A percentile compares a stretch with the other conserved stretches of the same genome.
These are phyloP conservation scores for Escovopsis weberi DNA, from an alignment of 2,329 filamentous ascomycete genomes.

Conservation along the genomic window DNA sequence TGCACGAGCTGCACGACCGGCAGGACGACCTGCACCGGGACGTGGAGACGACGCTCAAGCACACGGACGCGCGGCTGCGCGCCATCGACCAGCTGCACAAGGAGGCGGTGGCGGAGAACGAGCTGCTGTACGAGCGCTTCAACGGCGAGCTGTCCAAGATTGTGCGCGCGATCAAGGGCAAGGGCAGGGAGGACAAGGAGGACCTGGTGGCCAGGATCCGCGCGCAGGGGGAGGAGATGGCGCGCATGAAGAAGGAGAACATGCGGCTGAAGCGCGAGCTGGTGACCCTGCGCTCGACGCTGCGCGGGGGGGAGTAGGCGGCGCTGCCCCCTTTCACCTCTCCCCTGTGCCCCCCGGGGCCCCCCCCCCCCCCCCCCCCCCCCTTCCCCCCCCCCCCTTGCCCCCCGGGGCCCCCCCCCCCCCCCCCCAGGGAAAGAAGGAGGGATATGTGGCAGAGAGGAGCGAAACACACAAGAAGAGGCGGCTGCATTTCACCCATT, in stretches of 20 bases:
- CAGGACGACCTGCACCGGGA: conserved; percentile 54
- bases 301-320: conserved; percentile 29
- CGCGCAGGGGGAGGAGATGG: conserved; percentile 63
- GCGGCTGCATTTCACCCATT: too few species aligned
- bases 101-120: conserved; percentile 79
- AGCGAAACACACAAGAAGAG: too few species aligned
- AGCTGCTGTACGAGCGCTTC: conserved; percentile 81
- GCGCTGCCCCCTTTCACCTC: conserved; percentile 7
- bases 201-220: conserved; percentile 58
- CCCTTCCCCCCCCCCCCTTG: too few species aligned
- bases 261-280: conserved; percentile 69
- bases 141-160: conserved; percentile 83
- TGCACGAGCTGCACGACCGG: conserved; percentile 44
- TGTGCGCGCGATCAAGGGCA: conserved; percentile 56
- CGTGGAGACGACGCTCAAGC: conserved; percentile 54
- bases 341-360: too few species aligned
- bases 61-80: conserved; percentile 63
- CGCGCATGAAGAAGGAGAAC: conserved; percentile 72
- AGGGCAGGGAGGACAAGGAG: conserved; percentile 63
- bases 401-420: too few species aligned
- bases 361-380: too few species aligned
- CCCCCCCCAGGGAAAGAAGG: too few species aligned
- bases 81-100: conserved; percentile 81
- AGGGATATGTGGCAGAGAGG: too few species aligned
- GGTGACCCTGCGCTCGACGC: conserved; percentile 46